phyloP scores from a whole-genome alignment of 108 stramenopile genomes.

The Nitzschia palea region DNA sequence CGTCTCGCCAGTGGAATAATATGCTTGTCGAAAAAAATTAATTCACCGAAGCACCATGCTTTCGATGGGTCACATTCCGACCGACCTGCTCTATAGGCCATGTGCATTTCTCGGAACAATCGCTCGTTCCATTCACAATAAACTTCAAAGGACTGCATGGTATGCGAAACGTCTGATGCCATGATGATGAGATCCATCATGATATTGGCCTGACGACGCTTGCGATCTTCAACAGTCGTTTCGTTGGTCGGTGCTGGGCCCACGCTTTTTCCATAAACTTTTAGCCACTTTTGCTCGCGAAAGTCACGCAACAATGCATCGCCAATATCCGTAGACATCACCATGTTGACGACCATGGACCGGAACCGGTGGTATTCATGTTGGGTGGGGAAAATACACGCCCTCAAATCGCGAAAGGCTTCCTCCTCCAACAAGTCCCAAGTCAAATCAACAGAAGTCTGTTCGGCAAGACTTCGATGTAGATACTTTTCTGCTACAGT shows the following conservation, averaged over 20 bases:
- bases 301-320: conserved; percentile 19
- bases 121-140: conserved; percentile 44
- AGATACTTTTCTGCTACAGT: conserved; percentile 42
- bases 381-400: conserved; percentile 17
- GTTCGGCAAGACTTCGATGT: conserved; percentile 31
- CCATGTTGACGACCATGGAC: conserved; percentile 31
- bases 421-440: conserved; percentile 37
- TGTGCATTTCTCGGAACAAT: conserved; percentile 47
- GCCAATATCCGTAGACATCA: conserved; percentile 43
- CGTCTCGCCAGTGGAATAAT: conserved; percentile 50
- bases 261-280: conserved; percentile 6
- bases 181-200: conserved; percentile 17
- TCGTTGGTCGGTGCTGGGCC: no score
- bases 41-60: conserved; percentile 45
- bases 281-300: conserved; percentile 26
- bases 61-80: conserved; percentile 40
- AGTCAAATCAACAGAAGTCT: conserved; percentile 29
- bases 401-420: conserved; percentile 21
- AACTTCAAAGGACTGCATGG: conserved; percentile 16
- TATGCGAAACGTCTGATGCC: conserved; percentile 8
- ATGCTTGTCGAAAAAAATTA: conserved; percentile 40
- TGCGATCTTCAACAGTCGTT: no score
- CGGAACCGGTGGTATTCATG: conserved; percentile 27
- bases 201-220: background rate
- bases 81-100: conserved; percentile 39